Conservation (phyloP, 2,329 filamentous ascomycete species). For the Talaromyces funiculosus region DNA sequence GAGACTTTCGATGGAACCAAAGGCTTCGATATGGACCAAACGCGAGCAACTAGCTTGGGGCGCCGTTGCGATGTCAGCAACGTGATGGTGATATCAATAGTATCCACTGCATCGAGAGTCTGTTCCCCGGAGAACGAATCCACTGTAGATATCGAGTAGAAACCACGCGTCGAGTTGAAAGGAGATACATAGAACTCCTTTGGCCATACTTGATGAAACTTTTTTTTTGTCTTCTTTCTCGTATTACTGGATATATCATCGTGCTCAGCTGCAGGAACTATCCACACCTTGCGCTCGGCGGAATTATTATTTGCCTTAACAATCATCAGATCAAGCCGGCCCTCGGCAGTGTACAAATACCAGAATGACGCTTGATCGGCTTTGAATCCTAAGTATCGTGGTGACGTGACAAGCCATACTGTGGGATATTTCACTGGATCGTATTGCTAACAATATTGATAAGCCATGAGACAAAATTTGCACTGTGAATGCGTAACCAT, state of each 20-base stretch:
- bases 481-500: neutral
- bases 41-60: constrained; percentile 1
- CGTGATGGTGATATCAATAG: constrained; percentile 4
- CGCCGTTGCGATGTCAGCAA: neutral
- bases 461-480: neutral
- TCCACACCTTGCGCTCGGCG: neutral
- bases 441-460: neutral
- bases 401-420: constrained; percentile 7
- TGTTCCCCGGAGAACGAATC: neutral
- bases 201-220: neutral
- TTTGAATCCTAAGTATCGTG: constrained; percentile 2
- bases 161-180: constrained; percentile 3
- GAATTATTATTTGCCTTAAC: constrained; percentile 9
- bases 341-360: constrained; percentile 3
- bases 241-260: neutral
- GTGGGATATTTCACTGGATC: constrained; percentile 1
- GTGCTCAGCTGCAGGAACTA: neutral
- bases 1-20: neutral
- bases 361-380: constrained; percentile 9
- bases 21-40: constrained; percentile 4
- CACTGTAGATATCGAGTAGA: neutral
- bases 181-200: constrained; percentile 9
- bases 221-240: neutral
- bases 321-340: neutral
- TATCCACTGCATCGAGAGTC: neutral